Evolutionary conservation across 192 early-diverging fungal genomes (phyloP).

Genomic region (Dissophora ornata): DNA sequence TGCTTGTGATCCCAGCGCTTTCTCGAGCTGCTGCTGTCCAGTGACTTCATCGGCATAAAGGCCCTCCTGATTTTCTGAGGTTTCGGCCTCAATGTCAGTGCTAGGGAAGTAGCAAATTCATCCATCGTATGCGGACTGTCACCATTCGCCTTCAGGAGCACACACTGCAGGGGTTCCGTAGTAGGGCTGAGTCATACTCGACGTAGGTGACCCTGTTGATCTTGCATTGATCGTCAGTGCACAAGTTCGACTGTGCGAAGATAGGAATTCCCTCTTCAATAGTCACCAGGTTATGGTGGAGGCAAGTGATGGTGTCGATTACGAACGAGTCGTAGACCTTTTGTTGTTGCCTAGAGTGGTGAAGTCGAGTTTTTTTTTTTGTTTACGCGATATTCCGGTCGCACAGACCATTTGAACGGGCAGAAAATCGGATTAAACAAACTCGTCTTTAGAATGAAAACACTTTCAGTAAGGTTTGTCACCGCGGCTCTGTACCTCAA

Average conservation of each 20-base stretch:
- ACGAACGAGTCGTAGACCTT: slow-evolving; percentile 4
- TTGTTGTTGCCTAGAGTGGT: slow-evolving; percentile 10
- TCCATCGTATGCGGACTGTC: not conserved
- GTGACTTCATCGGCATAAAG: too few relatives aligned
- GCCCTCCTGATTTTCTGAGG: not conserved
- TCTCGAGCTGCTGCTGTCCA: too few relatives aligned
- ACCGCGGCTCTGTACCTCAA: too few relatives aligned
- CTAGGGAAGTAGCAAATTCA: not conserved
- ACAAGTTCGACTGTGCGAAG: too few relatives aligned
- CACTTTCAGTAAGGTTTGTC: too few relatives aligned
- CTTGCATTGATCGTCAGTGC: not conserved
- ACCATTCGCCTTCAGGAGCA: not conserved
- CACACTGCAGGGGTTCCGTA: not conserved
- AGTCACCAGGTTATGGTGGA: too few relatives aligned
- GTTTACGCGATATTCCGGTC: too few relatives aligned
- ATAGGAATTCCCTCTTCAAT: too few relatives aligned
- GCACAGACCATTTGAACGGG: too few relatives aligned
- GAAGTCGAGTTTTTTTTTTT: too few relatives aligned
- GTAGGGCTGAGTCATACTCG: slow-evolving; percentile 1
- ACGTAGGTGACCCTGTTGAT: not conserved
- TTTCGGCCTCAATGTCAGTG: not conserved
- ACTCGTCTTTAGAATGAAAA: too few relatives aligned
- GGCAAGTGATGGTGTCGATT: slow-evolving; percentile 15
- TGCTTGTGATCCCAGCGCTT: not conserved
- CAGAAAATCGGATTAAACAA: too few relatives aligned